These are phyloP conservation scores for Lolium perenne DNA, from an alignment of 176 grass and related monocot genomes.

Conservation along the genomic window DNA sequence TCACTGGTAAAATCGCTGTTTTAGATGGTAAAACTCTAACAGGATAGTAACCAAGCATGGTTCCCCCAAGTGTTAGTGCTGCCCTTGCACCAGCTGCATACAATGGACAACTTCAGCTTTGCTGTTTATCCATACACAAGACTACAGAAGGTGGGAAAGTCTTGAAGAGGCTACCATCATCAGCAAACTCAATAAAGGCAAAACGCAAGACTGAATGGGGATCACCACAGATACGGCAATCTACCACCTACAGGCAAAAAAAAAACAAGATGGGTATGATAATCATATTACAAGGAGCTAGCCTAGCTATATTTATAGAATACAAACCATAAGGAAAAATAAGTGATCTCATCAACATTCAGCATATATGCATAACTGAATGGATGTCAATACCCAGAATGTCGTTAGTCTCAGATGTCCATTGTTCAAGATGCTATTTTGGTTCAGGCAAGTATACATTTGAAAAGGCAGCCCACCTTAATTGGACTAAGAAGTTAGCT, in stretches of 20 bases:
- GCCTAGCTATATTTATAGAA: constrained; percentile 23
- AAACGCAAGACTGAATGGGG: constrained; percentile 88
- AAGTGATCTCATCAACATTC: not conserved
- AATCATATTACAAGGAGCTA: not conserved
- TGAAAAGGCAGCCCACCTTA: not conserved
- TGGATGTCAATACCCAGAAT: not conserved
- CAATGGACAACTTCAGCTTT: constrained; percentile 31
- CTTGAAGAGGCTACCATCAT: constrained; percentile 62
- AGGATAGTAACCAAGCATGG: constrained; percentile 79
- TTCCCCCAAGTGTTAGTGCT: constrained; percentile 73
- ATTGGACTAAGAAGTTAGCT: not conserved
- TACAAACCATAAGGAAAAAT: not conserved
- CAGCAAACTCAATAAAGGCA: constrained; percentile 94
- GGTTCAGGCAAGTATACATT: not conserved
- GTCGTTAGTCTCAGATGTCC: not conserved
- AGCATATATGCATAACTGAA: not conserved
- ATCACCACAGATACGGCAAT: constrained; percentile 94
- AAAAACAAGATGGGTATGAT: not conserved
- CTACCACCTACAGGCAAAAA: constrained; percentile 68
- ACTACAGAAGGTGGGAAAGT: constrained; percentile 33
- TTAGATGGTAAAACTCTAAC: constrained; percentile 96
- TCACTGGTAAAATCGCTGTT: constrained; percentile 90
- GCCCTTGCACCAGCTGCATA: constrained; percentile 80
- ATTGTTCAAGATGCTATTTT: constrained; percentile 4
- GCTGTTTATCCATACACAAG: constrained; percentile 28